A percentile compares a stretch with the other conserved stretches of the same genome.
Conservation (phyloP, 2,329 filamentous ascomycete species). For the Claviceps monticola region DNA sequence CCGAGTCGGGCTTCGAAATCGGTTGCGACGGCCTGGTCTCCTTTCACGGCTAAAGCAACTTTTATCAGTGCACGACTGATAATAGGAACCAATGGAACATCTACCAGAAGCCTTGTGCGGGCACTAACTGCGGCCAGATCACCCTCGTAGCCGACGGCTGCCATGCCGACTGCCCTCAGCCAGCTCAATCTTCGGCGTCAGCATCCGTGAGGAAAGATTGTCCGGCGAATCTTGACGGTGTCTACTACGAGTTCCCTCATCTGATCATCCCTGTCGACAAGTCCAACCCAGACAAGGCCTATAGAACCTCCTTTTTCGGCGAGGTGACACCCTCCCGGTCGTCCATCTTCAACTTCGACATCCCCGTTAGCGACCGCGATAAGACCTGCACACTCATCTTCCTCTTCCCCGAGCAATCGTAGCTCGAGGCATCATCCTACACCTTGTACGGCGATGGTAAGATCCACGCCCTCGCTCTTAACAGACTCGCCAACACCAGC, state of each 20-base stretch:
- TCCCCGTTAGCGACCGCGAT: constrained; percentile 36
- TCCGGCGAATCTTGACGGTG: constrained; percentile 28
- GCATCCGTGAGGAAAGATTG: constrained; percentile 17
- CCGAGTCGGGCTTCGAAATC: constrained; percentile 42
- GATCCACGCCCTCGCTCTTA: constrained; percentile 38
- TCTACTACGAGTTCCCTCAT: constrained; percentile 44
- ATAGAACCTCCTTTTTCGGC: constrained; percentile 42
- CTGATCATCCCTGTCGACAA: constrained; percentile 48
- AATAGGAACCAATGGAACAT: constrained; percentile 40
- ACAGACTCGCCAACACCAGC: constrained; percentile 25
- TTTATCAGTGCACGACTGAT: constrained; percentile 45
- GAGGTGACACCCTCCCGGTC: constrained; percentile 37
- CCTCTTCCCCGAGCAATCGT: constrained; percentile 41
- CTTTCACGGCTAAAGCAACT: constrained; percentile 35
- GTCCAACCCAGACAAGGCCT: constrained; percentile 32
- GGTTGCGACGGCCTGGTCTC: constrained; percentile 36
- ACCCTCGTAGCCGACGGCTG: constrained; percentile 29
- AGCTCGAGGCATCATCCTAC: constrained; percentile 46
- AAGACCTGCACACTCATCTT: constrained; percentile 52
- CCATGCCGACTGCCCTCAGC: constrained; percentile 4
- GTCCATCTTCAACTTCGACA: constrained; percentile 57
- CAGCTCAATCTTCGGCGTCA: constrained; percentile 7
- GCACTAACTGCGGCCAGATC: constrained; percentile 33
- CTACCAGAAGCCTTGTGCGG: constrained; percentile 28
- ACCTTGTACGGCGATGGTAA: constrained; percentile 33